Evolutionary conservation across 306 rosid species (phyloP).

Genomic region (Castanospermum australe): DNA sequence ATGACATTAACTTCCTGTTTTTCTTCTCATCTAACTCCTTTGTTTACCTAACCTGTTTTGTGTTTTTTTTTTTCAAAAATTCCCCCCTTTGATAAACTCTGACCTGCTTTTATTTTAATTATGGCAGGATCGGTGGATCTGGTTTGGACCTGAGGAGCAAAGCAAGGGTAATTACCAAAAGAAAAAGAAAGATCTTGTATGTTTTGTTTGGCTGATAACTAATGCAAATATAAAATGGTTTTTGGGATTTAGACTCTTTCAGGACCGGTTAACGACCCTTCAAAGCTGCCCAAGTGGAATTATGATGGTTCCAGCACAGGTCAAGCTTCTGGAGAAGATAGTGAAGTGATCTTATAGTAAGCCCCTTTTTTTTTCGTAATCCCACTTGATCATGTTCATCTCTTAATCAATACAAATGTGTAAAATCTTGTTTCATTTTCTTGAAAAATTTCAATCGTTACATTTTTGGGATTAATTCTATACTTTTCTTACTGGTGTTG

Average conservation of each 20-base stretch:
- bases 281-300: constrained; percentile 53
- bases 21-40: background rate
- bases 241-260: constrained; percentile 39
- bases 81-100: background rate
- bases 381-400: background rate
- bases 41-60: background rate
- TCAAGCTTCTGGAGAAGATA: constrained; percentile 95
- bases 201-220: background rate
- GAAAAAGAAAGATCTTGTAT: background rate
- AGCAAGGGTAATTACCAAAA: constrained; percentile 65
- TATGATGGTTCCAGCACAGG: constrained; percentile 98
- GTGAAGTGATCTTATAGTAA: constrained; percentile 94
- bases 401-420: background rate
- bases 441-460: too few species aligned
- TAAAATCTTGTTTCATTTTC: too few species aligned
- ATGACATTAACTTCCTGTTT: background rate
- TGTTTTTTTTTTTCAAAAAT: background rate
- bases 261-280: constrained; percentile 45
- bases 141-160: constrained; percentile 94
- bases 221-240: background rate
- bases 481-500: too few species aligned
- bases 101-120: constrained; percentile 6
- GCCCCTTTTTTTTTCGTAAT: background rate
- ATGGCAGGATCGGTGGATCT: constrained; percentile 88
- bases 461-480: too few species aligned